These are phyloP conservation scores for Trebouxia sp. DNA, from an alignment of 139 green algal genomes.

Conservation along the genomic window DNA sequence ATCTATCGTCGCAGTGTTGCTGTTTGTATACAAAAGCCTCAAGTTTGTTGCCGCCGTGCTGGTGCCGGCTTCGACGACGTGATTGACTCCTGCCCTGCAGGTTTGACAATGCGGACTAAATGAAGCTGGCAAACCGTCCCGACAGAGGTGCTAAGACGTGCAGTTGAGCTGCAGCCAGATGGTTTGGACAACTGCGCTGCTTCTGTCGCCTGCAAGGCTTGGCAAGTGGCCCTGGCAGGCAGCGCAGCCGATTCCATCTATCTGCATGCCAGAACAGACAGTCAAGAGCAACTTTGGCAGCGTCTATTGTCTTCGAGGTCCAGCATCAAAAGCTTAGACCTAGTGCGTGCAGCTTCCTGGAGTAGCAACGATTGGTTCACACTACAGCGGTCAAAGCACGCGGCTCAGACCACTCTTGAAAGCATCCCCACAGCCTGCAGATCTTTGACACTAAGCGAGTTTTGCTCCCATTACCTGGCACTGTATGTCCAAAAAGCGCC, in stretches of 20 bases:
- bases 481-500: background rate
- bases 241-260: background rate
- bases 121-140: too few species aligned
- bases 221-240: background rate
- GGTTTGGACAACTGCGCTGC: background rate
- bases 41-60: too few species aligned
- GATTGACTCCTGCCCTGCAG: too few species aligned
- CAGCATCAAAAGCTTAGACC: background rate
- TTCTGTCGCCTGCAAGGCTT: background rate
- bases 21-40: too few species aligned
- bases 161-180: background rate
- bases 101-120: too few species aligned
- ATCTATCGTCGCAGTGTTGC: too few species aligned
- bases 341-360: background rate
- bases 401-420: background rate
- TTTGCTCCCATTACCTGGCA: background rate
- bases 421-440: slow-evolving; percentile 11
- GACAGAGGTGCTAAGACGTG: too few species aligned
- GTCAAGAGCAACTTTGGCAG: background rate
- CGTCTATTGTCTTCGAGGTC: background rate
- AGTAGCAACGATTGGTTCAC: background rate
- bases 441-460: background rate
- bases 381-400: background rate
- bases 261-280: background rate
- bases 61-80: too few species aligned